Conservation (phyloP, 352 stramenopile species). For the Thraustochytrium sp. region DNA sequence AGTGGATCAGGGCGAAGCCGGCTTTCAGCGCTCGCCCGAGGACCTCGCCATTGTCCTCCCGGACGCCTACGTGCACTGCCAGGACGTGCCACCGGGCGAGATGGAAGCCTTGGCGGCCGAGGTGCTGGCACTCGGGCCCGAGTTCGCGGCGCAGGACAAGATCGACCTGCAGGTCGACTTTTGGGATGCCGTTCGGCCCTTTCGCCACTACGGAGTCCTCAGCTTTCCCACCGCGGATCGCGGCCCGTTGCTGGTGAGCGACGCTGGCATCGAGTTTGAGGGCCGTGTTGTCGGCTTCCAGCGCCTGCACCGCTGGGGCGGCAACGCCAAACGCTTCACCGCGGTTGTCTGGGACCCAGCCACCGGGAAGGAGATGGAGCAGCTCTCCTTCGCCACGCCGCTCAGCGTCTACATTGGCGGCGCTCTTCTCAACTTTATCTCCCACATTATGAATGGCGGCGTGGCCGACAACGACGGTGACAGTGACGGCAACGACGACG, state of each 20-base stretch:
- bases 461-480: no score
- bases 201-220: background rate
- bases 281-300: constrained; percentile 54
- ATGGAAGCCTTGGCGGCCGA: constrained; percentile 69
- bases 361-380: constrained; percentile 48
- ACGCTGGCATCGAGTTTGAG: constrained; percentile 77
- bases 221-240: constrained; percentile 53
- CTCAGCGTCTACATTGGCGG: constrained; percentile 58
- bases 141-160: constrained; percentile 53
- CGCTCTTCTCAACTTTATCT: constrained; percentile 56
- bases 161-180: constrained; percentile 67
- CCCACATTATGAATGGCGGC: constrained; percentile 30
- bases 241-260: constrained; percentile 75
- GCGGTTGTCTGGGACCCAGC: constrained; percentile 56
- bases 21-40: constrained; percentile 48
- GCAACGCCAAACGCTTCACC: constrained; percentile 54
- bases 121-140: constrained; percentile 56
- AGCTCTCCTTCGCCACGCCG: constrained; percentile 55
- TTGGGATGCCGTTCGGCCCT: constrained; percentile 58
- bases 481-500: no score
- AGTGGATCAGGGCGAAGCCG: constrained; percentile 59
- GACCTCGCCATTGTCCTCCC: constrained; percentile 53
- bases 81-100: constrained; percentile 53
- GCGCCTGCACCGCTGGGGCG: constrained; percentile 58
- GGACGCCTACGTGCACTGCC: constrained; percentile 75